phyloP scores from a whole-genome alignment of 495 filamentous ascomycete genomes.

The Xylaria intraflava region DNA sequence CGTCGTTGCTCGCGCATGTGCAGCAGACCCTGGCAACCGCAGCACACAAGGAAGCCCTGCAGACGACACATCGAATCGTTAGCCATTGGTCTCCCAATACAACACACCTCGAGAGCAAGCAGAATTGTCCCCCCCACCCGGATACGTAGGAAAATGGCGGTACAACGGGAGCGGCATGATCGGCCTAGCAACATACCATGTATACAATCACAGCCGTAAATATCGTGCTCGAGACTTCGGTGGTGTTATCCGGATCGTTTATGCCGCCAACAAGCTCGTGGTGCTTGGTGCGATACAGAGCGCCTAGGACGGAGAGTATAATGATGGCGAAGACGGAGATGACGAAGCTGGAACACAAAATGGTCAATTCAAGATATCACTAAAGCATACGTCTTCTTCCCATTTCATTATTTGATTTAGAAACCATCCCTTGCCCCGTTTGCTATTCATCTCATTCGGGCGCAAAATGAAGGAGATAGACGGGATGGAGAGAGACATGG shows the following conservation, averaged over 20 bases:
- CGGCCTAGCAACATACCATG: slow-evolving; percentile 50
- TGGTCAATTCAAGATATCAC: background rate
- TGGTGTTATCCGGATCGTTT: slow-evolving; percentile 66
- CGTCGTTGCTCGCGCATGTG: slow-evolving; percentile 69
- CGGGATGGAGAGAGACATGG: background rate
- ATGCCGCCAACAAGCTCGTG: slow-evolving; percentile 71
- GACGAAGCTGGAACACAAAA: slow-evolving; percentile 55
- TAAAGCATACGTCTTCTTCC: background rate
- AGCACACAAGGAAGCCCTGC: slow-evolving; percentile 84
- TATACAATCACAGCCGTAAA: slow-evolving; percentile 84
- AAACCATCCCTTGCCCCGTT: no score
- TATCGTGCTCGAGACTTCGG: slow-evolving; percentile 70
- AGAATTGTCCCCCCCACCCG: background rate
- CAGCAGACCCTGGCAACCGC: slow-evolving; percentile 74
- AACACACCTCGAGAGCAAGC: background rate
- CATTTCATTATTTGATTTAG: background rate
- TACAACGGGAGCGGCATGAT: background rate
- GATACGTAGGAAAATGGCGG: background rate
- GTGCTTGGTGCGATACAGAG: slow-evolving; percentile 69
- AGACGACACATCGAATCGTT: background rate
- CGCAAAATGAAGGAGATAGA: background rate
- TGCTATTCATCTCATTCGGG: background rate
- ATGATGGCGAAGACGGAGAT: slow-evolving; percentile 84
- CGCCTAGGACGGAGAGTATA: slow-evolving; percentile 76
- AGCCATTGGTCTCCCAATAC: slow-evolving; percentile 2